Conservation (phyloP, 345 rosid genomes). For the Crucihimalaya himalaica region DNA sequence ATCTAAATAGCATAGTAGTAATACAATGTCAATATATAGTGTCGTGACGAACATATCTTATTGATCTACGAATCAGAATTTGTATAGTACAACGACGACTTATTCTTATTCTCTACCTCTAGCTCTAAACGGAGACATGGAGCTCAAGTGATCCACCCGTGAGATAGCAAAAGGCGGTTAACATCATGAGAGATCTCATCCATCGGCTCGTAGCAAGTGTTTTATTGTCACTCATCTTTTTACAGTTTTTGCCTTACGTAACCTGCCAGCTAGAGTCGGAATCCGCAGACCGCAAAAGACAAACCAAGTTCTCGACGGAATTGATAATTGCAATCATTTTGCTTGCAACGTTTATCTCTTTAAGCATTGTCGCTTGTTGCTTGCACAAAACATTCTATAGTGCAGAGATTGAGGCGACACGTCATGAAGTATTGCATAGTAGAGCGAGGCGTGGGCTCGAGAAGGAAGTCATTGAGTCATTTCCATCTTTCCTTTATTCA, state of each 20-base stretch:
- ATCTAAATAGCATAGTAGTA: neutral
- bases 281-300: neutral
- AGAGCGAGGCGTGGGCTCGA: neutral
- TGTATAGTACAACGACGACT: neutral
- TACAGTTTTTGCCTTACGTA: slow-evolving; percentile 19
- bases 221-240: slow-evolving; percentile 5
- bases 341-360: neutral
- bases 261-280: slow-evolving; percentile 8
- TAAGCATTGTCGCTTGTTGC: neutral
- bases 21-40: neutral
- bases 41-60: slow-evolving; percentile 15
- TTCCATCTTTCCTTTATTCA: slow-evolving; percentile 64
- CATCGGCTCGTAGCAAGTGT: neutral
- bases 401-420: too few species aligned
- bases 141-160: slow-evolving; percentile 4
- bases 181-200: neutral
- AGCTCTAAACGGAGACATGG: neutral
- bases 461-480: slow-evolving; percentile 45
- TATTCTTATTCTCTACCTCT: neutral
- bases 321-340: neutral
- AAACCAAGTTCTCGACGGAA: neutral
- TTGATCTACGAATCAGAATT: neutral
- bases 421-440: too few species aligned
- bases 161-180: neutral
- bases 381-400: too few species aligned